Evolutionary conservation across 345 rosid genomes (phyloP).

Genomic region (Punica granatum): DNA sequence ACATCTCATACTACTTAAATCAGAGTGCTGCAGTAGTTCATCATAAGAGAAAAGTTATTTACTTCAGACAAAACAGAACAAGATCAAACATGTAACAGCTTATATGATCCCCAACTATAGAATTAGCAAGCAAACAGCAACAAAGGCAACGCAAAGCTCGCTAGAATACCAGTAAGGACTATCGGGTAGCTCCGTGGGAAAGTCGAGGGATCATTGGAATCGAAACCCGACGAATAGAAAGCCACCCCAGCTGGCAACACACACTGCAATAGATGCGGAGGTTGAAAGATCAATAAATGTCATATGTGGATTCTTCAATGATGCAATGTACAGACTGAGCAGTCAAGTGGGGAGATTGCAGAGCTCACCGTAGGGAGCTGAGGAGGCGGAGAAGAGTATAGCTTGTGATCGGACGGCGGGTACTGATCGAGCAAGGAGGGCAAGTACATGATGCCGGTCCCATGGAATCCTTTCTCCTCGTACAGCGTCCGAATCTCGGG

Average conservation of each 20-base stretch:
- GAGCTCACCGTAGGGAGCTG: slow-evolving; percentile 83
- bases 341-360: neutral
- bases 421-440: slow-evolving; percentile 81
- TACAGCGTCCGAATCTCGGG: slow-evolving; percentile 91
- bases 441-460: slow-evolving; percentile 43
- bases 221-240: slow-evolving; percentile 64
- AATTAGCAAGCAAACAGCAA: neutral
- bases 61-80: too few species aligned
- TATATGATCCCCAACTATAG: neutral
- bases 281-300: neutral
- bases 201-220: slow-evolving; percentile 46
- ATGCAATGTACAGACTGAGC: neutral
- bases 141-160: neutral
- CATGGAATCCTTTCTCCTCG: slow-evolving; percentile 82
- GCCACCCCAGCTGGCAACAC: slow-evolving; percentile 91
- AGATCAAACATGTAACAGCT: neutral
- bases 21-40: neutral
- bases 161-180: slow-evolving; percentile 68
- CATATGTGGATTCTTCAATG: neutral
- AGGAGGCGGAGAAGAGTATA: slow-evolving; percentile 78
- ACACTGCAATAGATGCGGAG: slow-evolving; percentile 37
- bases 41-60: too few species aligned
- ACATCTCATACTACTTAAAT: neutral
- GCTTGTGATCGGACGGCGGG: slow-evolving; percentile 69
- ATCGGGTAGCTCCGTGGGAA: slow-evolving; percentile 91